phyloP scores from a whole-genome alignment of 805 yeast species.

The Zygoascus biomembranicola region DNA sequence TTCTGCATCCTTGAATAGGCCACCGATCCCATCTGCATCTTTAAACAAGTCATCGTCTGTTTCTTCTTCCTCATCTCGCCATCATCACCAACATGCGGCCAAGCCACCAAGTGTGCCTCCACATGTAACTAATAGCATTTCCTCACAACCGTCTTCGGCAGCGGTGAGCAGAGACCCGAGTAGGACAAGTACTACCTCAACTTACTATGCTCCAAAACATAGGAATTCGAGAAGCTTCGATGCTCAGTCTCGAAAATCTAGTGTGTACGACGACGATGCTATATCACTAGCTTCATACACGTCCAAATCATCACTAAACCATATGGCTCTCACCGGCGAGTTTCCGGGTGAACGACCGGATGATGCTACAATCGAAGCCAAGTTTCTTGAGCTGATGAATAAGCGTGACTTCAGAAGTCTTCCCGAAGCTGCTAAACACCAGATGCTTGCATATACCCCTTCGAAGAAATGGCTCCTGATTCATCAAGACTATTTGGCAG shows the following conservation, averaged over 20 bases:
- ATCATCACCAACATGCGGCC: not conserved
- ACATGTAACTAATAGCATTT: not conserved
- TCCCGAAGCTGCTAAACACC: slow-evolving; percentile 65
- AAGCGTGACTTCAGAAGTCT: slow-evolving; percentile 62
- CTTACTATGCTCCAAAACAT: not conserved
- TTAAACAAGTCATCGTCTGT: not conserved
- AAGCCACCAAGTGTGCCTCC: not conserved
- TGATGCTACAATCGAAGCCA: slow-evolving; percentile 55
- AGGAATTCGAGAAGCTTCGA: not conserved
- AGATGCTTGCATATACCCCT: slow-evolving; percentile 63
- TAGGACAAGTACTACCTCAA: not conserved
- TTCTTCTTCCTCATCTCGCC: not conserved
- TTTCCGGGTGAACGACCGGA: slow-evolving; percentile 61
- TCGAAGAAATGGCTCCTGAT: slow-evolving; percentile 90
- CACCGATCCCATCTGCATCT: slow-evolving; percentile 1
- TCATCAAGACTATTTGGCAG: slow-evolving; percentile 76
- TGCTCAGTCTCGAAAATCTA: not conserved
- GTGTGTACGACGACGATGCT: slow-evolving; percentile 10
- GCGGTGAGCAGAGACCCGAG: not conserved
- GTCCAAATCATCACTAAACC: slow-evolving; percentile 2
- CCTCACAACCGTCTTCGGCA: not conserved
- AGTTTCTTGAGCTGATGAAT: slow-evolving; percentile 71
- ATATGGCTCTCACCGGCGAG: slow-evolving; percentile 16
- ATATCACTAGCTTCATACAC: slow-evolving; percentile 7
- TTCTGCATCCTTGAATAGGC: not conserved